Percentiles rank a stretch among this genome's conserved stretches.
These are phyloP conservation scores for Pythium insidiosum DNA, from an alignment of 352 stramenopile genomes.

Conservation along the genomic window DNA sequence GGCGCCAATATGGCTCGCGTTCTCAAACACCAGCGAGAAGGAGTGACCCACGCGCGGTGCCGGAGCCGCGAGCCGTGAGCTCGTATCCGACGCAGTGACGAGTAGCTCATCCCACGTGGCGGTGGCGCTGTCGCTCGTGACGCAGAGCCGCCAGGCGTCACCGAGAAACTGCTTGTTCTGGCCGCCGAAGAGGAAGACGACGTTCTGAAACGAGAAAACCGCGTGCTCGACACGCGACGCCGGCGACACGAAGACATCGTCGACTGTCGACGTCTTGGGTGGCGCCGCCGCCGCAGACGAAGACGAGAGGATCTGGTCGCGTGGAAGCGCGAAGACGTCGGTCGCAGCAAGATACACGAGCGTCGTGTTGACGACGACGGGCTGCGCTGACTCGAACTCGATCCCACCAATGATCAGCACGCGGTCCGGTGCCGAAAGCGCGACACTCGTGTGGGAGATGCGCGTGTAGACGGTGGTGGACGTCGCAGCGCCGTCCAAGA, in stretches of 20 bases:
- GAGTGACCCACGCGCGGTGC: conserved; percentile 46
- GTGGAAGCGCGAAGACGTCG: conserved; percentile 29
- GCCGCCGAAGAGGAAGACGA: conserved; percentile 46
- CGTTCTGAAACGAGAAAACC: conserved; percentile 20
- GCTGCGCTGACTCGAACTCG: conserved; percentile 62
- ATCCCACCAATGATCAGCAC: conserved; percentile 57
- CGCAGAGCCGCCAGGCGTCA: conserved; percentile 51
- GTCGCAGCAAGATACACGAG: conserved; percentile 38
- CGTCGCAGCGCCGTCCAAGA: too few species aligned
- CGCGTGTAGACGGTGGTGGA: too few species aligned
- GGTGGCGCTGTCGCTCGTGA: conserved; percentile 21
- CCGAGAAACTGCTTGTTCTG: conserved; percentile 49
- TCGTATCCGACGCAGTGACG: conserved; percentile 19
- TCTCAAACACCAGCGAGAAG: conserved; percentile 48
- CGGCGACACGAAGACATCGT: conserved; percentile 50
- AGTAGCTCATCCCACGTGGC: conserved; percentile 48
- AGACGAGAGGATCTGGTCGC: conserved; percentile 45
- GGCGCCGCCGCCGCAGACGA: too few species aligned
- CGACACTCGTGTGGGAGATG: conserved; percentile 36
- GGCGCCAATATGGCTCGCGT: conserved; percentile 24
- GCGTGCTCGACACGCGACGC: conserved; percentile 53
- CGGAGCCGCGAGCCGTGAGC: conserved; percentile 18
- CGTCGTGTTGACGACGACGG: conserved; percentile 39
- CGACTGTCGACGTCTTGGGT: conserved; percentile 8
- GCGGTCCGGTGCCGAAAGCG: conserved; percentile 15